Percentiles rank a stretch among this genome's conserved stretches.
Conservation (phyloP, 1,284 basidiomycete genomes). For the Vanrija sp. region DNA sequence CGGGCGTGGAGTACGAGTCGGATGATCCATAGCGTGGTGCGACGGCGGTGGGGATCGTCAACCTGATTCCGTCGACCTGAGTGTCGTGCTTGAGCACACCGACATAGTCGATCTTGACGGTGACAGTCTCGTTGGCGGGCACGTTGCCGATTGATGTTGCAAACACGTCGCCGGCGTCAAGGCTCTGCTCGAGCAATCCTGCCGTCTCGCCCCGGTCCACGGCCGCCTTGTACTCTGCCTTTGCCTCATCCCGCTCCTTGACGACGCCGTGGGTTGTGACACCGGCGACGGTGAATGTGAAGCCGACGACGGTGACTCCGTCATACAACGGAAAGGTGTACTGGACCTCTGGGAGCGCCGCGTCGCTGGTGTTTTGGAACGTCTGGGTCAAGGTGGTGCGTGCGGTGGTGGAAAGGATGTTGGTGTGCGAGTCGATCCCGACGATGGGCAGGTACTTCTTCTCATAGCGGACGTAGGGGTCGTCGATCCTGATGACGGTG, state of each 20-base stretch:
- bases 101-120: constrained; percentile 17
- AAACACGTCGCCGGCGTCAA: constrained; percentile 14
- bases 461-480: too few relatives aligned
- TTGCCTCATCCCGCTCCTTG: constrained; percentile 55
- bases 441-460: constrained; percentile 3
- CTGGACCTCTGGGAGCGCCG: constrained; percentile 51
- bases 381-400: constrained; percentile 55
- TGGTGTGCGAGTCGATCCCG: constrained; percentile 3
- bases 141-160: constrained; percentile 15
- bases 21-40: constrained; percentile 18
- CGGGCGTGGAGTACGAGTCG: neutral
- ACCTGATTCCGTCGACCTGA: constrained; percentile 19
- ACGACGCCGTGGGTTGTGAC: constrained; percentile 52
- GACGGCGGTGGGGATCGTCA: constrained; percentile 19
- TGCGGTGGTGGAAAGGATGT: constrained; percentile 49
- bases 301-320: constrained; percentile 54
- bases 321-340: constrained; percentile 62
- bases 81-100: constrained; percentile 22
- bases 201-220: constrained; percentile 50
- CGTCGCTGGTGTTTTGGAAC: constrained; percentile 51
- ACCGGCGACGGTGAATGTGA: constrained; percentile 53
- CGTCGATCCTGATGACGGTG: too few relatives aligned
- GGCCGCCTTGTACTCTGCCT: constrained; percentile 51
- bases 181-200: constrained; percentile 45
- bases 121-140: constrained; percentile 1